Evolutionary conservation across 169 alveolate genomes (phyloP).

Genomic region (Theileria equi): DNA sequence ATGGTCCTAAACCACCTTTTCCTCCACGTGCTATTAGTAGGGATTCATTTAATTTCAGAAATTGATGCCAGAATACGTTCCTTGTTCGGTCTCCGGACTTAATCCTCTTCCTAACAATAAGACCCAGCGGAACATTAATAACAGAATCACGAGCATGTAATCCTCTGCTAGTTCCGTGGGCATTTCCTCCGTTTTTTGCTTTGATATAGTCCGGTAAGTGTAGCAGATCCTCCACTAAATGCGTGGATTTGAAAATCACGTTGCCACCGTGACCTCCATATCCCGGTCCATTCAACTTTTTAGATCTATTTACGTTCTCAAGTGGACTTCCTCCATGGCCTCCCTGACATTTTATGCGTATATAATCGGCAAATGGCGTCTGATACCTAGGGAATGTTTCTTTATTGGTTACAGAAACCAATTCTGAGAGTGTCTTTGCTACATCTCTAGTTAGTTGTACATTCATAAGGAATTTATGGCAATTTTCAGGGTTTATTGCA

Average conservation of each 20-base stretch:
- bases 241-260: slow-evolving; percentile 67
- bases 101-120: slow-evolving; percentile 72
- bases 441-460: slow-evolving; percentile 5
- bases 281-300: slow-evolving; percentile 73
- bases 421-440: slow-evolving; percentile 30
- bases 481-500: too few relatives aligned
- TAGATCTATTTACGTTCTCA: slow-evolving; percentile 62
- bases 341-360: slow-evolving; percentile 65
- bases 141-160: slow-evolving; percentile 62
- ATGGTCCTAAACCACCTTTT: slow-evolving; percentile 77
- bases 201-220: slow-evolving; percentile 63
- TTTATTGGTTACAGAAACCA: slow-evolving; percentile 35
- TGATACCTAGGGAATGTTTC: slow-evolving; percentile 69
- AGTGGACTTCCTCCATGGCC: slow-evolving; percentile 78
- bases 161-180: slow-evolving; percentile 75
- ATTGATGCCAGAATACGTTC: slow-evolving; percentile 67
- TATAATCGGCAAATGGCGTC: slow-evolving; percentile 70
- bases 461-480: too few relatives aligned
- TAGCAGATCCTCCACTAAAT: slow-evolving; percentile 66
- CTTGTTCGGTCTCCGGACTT: slow-evolving; percentile 39
- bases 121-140: slow-evolving; percentile 71
- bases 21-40: slow-evolving; percentile 77
- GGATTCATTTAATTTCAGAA: slow-evolving; percentile 59
- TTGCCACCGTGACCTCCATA: slow-evolving; percentile 81
- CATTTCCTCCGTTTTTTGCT: slow-evolving; percentile 74